Evolutionary conservation across 1,139 yeast genomes (phyloP).

Genomic region (Spathaspora sp.): DNA sequence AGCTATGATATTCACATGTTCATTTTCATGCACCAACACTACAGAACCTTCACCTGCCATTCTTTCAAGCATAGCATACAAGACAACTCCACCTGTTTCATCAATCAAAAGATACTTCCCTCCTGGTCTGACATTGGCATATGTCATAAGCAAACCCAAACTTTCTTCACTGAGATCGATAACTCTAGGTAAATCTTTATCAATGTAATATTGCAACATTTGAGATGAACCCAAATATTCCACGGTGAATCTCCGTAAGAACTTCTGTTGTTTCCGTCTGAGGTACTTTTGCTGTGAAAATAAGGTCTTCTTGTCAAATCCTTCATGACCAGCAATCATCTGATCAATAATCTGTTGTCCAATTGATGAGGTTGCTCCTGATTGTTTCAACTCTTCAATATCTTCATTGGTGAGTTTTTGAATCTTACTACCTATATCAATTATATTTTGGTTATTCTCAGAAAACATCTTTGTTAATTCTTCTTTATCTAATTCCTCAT

Average conservation of each 20-base stretch:
- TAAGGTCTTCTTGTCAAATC: conserved; percentile 84
- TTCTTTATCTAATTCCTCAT: conserved; percentile 34
- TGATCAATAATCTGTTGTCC: conserved; percentile 84
- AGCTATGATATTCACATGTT: conserved; percentile 79
- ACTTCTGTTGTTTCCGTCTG: conserved; percentile 89
- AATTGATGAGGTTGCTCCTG: conserved; percentile 58
- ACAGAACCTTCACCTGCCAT: conserved; percentile 83
- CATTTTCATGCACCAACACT: conserved; percentile 83
- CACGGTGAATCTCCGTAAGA: conserved; percentile 79
- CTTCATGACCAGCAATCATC: conserved; percentile 80
- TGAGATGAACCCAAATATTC: conserved; percentile 78
- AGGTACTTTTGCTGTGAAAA: conserved; percentile 90
- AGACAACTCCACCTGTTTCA: conserved; percentile 85
- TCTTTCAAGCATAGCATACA: conserved; percentile 84
- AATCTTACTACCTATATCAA: conserved; percentile 71
- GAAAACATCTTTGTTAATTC: conserved; percentile 42
- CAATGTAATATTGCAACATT: conserved; percentile 69
- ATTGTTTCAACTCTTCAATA: conserved; percentile 73
- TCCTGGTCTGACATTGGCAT: conserved; percentile 84
- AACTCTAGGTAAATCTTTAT: conserved; percentile 70
- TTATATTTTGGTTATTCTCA: conserved; percentile 67
- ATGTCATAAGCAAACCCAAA: conserved; percentile 69
- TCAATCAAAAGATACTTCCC: conserved; percentile 87
- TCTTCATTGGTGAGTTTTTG: conserved; percentile 76
- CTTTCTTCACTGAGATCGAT: conserved; percentile 83